phyloP scores from a whole-genome alignment of 2,329 filamentous ascomycete genomes.

The Diaporthe amygdali region DNA sequence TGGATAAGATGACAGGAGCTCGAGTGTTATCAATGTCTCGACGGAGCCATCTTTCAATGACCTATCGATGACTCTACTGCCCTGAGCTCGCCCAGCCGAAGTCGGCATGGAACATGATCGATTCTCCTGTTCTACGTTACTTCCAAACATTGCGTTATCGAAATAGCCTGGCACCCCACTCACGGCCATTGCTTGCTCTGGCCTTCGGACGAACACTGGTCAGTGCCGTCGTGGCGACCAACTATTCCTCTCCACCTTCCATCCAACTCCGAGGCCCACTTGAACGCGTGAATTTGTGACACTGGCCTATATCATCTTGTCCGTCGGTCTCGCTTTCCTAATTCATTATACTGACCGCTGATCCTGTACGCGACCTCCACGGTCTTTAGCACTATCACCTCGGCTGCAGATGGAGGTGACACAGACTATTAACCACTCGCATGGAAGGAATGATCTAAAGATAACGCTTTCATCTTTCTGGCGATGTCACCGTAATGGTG shows the following conservation, averaged over 20 bases:
- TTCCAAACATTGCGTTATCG: neutral
- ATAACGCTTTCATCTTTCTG: neutral
- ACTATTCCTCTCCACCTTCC: neutral
- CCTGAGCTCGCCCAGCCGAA: neutral
- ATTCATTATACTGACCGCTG: neutral
- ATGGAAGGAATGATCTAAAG: neutral
- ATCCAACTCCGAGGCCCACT: neutral
- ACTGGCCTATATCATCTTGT: neutral
- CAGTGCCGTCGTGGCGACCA: neutral
- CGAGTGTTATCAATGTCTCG: neutral
- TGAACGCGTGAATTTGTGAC: neutral
- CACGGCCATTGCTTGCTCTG: neutral
- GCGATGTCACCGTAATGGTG: neutral
- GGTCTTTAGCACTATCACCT: neutral
- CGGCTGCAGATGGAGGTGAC: neutral
- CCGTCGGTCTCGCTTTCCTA: neutral
- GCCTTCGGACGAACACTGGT: neutral
- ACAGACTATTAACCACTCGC: conserved; percentile 2
- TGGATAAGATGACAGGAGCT: neutral
- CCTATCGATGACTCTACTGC: neutral
- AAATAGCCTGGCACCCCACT: neutral
- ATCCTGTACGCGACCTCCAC: neutral
- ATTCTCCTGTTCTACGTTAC: neutral
- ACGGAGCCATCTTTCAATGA: neutral
- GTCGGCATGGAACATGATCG: neutral